A percentile compares a stretch with the other conserved stretches of the same genome.
Evolutionary conservation across 2,329 filamentous ascomycete genomes (phyloP).

Genomic region (Cladorrhinum sp.): DNA sequence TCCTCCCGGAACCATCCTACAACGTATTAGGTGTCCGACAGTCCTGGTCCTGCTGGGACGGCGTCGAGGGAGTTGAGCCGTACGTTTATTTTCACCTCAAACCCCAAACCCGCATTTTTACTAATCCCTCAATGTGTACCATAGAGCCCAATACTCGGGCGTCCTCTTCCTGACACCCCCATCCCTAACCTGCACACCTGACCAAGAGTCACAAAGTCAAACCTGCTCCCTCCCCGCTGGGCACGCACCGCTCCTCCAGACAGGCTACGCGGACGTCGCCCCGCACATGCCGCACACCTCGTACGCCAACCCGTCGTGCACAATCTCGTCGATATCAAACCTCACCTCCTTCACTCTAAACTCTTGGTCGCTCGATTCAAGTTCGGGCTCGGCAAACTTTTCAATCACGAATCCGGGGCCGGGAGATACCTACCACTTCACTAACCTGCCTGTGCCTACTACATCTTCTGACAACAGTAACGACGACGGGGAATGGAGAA

Average conservation of each 20-base stretch:
- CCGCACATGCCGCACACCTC: conserved; percentile 23
- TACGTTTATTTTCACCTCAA: conserved; percentile 8
- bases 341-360: conserved; percentile 16
- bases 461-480: no score
- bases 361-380: conserved; percentile 12
- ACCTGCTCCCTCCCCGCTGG: conserved; percentile 14
- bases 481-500: conserved; percentile 21
- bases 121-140: background rate
- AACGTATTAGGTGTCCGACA: conserved; percentile 20
- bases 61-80: conserved; percentile 16
- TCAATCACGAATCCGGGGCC: conserved; percentile 20
- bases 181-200: background rate
- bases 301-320: conserved; percentile 23
- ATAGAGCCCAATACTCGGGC: conserved; percentile 18
- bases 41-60: conserved; percentile 22
- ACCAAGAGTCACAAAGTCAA: background rate
- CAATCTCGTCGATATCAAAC: conserved; percentile 23
- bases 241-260: conserved; percentile 7
- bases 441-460: conserved; percentile 10
- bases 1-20: conserved; percentile 20
- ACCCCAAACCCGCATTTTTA: no score
- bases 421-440: conserved; percentile 19
- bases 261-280: conserved; percentile 17
- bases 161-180: conserved; percentile 12
- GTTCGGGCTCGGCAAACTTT: conserved; percentile 14